Evolutionary conservation across 2,329 filamentous ascomycete genomes (phyloP).

Genomic region (Cladophialophora yegresii): DNA sequence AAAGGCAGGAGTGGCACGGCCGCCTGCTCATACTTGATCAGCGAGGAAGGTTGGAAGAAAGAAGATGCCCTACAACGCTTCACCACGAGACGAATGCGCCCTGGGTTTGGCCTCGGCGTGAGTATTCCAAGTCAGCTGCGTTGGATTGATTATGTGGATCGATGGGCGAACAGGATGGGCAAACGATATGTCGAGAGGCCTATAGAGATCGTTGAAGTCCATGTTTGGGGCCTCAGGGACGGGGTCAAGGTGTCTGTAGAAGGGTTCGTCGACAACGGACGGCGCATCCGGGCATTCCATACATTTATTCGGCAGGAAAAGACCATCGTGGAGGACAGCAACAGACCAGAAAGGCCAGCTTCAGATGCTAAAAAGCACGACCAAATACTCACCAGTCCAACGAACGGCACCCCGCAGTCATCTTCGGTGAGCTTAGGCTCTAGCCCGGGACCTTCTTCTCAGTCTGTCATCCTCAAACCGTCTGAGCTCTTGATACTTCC

Average conservation of each 20-base stretch:
- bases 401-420: slow-evolving; percentile 30
- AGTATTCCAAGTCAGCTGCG: slow-evolving; percentile 90
- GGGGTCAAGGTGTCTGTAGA: slow-evolving; percentile 86
- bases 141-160: slow-evolving; percentile 84
- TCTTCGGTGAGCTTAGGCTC: slow-evolving; percentile 38
- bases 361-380: slow-evolving; percentile 19
- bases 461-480: slow-evolving; percentile 77
- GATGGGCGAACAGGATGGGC: slow-evolving; percentile 70
- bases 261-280: slow-evolving; percentile 85
- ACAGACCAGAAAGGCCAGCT: slow-evolving; percentile 3
- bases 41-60: slow-evolving; percentile 72
- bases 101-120: slow-evolving; percentile 82
- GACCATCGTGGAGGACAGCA: slow-evolving; percentile 59
- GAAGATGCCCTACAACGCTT: slow-evolving; percentile 67
- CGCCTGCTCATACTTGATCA: slow-evolving; percentile 85
- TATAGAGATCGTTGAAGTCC: slow-evolving; percentile 83
- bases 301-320: slow-evolving; percentile 74
- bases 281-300: slow-evolving; percentile 79
- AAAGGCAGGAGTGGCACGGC: slow-evolving; percentile 91
- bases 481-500: slow-evolving; percentile 67
- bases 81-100: slow-evolving; percentile 84
- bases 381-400: slow-evolving; percentile 31
- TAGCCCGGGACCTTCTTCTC: slow-evolving; percentile 60
- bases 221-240: slow-evolving; percentile 83
- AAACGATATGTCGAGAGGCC: slow-evolving; percentile 81